phyloP scores from a whole-genome alignment of 257 asterid species.

The Forsythia suspensa region DNA sequence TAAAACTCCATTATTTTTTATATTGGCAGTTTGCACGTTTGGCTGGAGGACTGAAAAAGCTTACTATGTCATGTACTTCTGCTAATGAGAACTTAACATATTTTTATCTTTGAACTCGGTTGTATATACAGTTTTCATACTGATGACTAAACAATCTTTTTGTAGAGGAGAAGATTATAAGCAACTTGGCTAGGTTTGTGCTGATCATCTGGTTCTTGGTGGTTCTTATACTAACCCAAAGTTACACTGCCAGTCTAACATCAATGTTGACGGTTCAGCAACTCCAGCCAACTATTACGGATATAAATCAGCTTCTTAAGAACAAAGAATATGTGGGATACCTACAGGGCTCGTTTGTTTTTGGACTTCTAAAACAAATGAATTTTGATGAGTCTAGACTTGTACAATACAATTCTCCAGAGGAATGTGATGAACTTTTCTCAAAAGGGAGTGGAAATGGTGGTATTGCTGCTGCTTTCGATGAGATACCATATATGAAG shows the following conservation, averaged over 20 bases:
- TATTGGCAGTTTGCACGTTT: too few relatives aligned
- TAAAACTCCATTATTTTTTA: too few relatives aligned
- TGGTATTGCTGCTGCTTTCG: constrained; percentile 36
- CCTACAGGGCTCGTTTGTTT: constrained; percentile 21
- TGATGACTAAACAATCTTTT: neutral
- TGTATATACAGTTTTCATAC: neutral
- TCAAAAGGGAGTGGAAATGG: constrained; percentile 34
- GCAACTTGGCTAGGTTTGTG: constrained; percentile 38
- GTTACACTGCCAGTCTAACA: constrained; percentile 41
- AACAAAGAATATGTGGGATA: constrained; percentile 27
- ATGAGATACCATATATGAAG: constrained; percentile 41
- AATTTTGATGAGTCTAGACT: constrained; percentile 24
- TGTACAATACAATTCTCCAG: neutral
- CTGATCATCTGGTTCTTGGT: constrained; percentile 37
- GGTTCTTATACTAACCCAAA: constrained; percentile 30
- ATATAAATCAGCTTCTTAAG: constrained; percentile 20
- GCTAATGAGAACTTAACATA: neutral
- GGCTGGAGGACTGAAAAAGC: too few relatives aligned
- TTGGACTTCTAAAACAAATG: constrained; percentile 3
- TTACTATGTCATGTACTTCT: neutral
- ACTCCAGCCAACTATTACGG: constrained; percentile 34
- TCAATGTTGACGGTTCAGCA: constrained; percentile 39
- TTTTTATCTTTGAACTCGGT: constrained; percentile 8
- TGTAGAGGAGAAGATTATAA: constrained; percentile 30
- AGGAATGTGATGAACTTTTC: constrained; percentile 25